Percentiles rank a stretch among this genome's conserved stretches.
Evolutionary conservation across 1,284 basidiomycete genomes (phyloP).

Genomic region (Microbotryomycetes sp.): DNA sequence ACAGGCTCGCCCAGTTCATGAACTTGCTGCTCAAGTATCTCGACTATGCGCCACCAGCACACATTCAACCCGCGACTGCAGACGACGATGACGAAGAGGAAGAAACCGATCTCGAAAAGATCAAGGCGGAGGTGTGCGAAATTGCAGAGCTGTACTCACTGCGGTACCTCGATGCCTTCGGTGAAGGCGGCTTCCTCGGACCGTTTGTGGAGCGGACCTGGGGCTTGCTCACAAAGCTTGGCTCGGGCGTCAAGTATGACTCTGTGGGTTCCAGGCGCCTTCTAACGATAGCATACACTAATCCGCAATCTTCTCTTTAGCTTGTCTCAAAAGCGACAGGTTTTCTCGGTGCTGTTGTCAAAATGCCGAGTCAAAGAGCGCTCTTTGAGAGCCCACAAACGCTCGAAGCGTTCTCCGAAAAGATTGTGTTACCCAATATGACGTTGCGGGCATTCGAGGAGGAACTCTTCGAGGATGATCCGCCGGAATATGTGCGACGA

Average conservation of each 20-base stretch:
- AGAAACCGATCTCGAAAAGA: conserved; percentile 73
- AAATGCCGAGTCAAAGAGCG: conserved; percentile 50
- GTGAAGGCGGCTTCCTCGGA: conserved; percentile 43
- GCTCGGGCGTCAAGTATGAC: conserved; percentile 68
- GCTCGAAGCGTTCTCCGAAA: conserved; percentile 73
- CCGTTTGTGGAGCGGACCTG: conserved; percentile 85
- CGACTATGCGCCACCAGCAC: conserved; percentile 63
- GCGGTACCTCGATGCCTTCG: conserved; percentile 80
- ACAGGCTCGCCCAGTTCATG: conserved; percentile 75
- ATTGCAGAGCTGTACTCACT: conserved; percentile 89
- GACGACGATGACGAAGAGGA: conserved; percentile 69
- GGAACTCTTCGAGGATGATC: conserved; percentile 96
- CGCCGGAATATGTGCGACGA: conserved; percentile 86
- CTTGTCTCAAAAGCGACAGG: conserved; percentile 87
- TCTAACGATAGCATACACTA: neutral
- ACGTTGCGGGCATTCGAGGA: conserved; percentile 76
- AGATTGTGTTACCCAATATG: conserved; percentile 91
- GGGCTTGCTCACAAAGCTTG: conserved; percentile 72
- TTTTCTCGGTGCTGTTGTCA: conserved; percentile 85
- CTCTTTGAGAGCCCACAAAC: conserved; percentile 60
- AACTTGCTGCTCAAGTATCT: conserved; percentile 68
- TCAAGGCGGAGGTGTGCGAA: conserved; percentile 85
- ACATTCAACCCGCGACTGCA: conserved; percentile 37
- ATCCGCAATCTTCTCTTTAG: conserved; percentile 37
- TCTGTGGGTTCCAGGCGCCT: conserved; percentile 48